Percentiles rank a stretch among this genome's conserved stretches.
Conservation (phyloP, 805 yeast genomes). For the Lipomyces lipofer region DNA sequence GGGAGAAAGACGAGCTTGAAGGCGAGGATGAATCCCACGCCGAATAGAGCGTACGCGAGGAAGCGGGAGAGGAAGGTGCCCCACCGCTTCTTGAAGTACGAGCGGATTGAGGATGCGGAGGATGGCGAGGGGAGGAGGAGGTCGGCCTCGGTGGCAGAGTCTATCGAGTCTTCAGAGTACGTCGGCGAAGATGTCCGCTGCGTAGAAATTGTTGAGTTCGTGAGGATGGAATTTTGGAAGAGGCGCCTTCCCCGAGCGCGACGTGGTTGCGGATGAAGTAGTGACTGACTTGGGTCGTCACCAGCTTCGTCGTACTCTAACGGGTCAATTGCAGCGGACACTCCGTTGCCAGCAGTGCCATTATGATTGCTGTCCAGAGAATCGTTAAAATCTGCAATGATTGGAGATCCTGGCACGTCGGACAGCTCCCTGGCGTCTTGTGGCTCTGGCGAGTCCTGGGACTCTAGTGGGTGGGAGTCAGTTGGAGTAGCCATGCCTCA, state of each 20-base stretch:
- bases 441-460: constrained; percentile 3
- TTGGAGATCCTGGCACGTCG: constrained; percentile 25
- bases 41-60: constrained; percentile 50
- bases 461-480: constrained; percentile 22
- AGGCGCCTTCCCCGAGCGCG: constrained; percentile 14
- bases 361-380: background rate
- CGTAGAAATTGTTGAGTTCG: background rate
- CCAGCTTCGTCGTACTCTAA: constrained; percentile 29
- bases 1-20: constrained; percentile 77
- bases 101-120: constrained; percentile 17
- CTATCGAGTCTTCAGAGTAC: constrained; percentile 8
- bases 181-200: background rate
- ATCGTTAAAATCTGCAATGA: constrained; percentile 21
- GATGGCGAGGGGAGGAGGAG: constrained; percentile 30
- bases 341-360: constrained; percentile 1
- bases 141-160: constrained; percentile 27
- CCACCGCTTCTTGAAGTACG: constrained; percentile 19
- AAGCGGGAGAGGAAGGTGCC: constrained; percentile 40
- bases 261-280: constrained; percentile 22
- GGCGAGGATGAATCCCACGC: constrained; percentile 52
- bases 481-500: background rate
- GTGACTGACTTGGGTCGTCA: constrained; percentile 16
- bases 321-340: constrained; percentile 15
- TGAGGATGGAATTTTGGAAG: constrained; percentile 9
- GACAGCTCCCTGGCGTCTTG: constrained; percentile 1